phyloP scores from a whole-genome alignment of 495 filamentous ascomycete genomes.

The Penicillium cataractarum region DNA sequence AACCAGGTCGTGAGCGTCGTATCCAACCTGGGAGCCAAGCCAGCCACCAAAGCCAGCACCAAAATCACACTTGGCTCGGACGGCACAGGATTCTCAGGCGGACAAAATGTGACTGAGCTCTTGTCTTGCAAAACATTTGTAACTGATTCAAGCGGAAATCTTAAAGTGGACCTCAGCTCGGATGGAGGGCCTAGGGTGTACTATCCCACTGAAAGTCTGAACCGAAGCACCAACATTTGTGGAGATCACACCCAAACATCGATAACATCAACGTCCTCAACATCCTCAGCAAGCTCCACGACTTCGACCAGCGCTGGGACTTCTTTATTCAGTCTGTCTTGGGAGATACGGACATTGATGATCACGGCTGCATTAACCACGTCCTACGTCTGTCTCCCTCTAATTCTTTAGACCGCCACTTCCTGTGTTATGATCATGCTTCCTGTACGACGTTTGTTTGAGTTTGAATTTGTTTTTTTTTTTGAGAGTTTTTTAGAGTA shows the following conservation, averaged over 20 bases:
- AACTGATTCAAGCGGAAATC: constrained; percentile 20
- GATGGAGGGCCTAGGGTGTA: constrained; percentile 26
- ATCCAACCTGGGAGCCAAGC: constrained; percentile 24
- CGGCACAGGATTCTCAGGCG: constrained; percentile 20
- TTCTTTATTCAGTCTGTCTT: constrained; percentile 11
- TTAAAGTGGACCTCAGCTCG: constrained; percentile 21
- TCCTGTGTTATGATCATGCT: neutral
- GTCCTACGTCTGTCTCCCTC: neutral
- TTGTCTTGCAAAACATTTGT: constrained; percentile 18
- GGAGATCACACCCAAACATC: constrained; percentile 13
- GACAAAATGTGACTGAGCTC: constrained; percentile 23
- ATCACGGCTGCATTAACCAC: neutral
- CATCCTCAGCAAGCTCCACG: constrained; percentile 11
- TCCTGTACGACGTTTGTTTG: neutral
- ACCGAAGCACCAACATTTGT: constrained; percentile 20
- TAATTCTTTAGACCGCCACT: neutral
- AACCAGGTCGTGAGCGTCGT: constrained; percentile 27
- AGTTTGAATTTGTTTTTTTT: neutral
- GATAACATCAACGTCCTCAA: no score
- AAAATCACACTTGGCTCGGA: constrained; percentile 17
- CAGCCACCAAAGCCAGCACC: constrained; percentile 15
- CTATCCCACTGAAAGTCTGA: constrained; percentile 24
- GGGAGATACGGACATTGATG: neutral
- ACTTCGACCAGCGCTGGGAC: constrained; percentile 12
- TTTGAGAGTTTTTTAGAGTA: neutral